These are phyloP conservation scores for Rhizopogon vesiculosus DNA, from an alignment of 768 basidiomycete species.

Conservation along the genomic window DNA sequence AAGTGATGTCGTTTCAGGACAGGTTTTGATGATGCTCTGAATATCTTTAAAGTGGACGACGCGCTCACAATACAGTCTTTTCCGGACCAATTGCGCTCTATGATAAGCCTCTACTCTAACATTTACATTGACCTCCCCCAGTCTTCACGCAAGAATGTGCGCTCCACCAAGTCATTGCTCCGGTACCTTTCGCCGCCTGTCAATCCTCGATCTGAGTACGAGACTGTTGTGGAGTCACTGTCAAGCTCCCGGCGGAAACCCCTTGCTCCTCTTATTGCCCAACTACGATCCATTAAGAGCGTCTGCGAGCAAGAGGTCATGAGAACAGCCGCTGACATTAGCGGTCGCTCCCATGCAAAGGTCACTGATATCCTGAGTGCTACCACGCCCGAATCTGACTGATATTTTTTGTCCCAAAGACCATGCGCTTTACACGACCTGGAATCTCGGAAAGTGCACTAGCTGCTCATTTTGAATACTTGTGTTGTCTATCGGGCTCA, in stretches of 20 bases:
- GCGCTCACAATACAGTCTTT: slow-evolving; percentile 55
- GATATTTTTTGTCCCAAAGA: slow-evolving; percentile 36
- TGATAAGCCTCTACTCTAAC: slow-evolving; percentile 44
- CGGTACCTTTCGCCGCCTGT: slow-evolving; percentile 38
- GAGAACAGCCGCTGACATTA: slow-evolving; percentile 85
- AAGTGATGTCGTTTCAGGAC: slow-evolving; percentile 40
- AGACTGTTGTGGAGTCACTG: slow-evolving; percentile 52
- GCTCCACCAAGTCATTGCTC: slow-evolving; percentile 49
- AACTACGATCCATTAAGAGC: slow-evolving; percentile 77
- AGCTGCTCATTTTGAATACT: slow-evolving; percentile 86
- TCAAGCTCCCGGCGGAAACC: slow-evolving; percentile 41
- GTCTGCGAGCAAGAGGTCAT: slow-evolving; percentile 71
- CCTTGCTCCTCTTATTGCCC: slow-evolving; percentile 66
- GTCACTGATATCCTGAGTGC: slow-evolving; percentile 31
- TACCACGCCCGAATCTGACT: neutral
- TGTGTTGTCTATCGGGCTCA: slow-evolving; percentile 73
- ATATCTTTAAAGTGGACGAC: slow-evolving; percentile 76
- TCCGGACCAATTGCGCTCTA: slow-evolving; percentile 50
- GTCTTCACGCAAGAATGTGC: slow-evolving; percentile 17
- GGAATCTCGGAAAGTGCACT: slow-evolving; percentile 56
- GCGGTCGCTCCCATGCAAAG: slow-evolving; percentile 78
- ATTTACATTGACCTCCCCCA: slow-evolving; percentile 52
- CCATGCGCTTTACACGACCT: slow-evolving; percentile 71
- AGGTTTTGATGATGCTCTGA: slow-evolving; percentile 55
- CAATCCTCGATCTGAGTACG: slow-evolving; percentile 39